Conservation (phyloP, 768 basidiomycete species). For the Russula sp. region DNA sequence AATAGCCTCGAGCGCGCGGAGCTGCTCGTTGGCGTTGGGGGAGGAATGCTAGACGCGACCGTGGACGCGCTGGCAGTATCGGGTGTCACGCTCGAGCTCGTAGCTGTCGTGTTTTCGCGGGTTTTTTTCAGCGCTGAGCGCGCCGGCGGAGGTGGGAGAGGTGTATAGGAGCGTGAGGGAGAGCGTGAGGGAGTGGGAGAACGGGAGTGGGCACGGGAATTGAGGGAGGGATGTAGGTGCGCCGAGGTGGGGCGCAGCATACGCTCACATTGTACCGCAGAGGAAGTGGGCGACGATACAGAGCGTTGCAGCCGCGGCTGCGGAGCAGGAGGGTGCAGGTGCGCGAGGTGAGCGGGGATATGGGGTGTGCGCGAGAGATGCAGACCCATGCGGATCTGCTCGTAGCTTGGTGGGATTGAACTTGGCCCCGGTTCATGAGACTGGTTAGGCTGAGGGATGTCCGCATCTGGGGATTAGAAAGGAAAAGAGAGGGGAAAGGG, state of each 20-base stretch:
- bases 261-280: constrained; percentile 21
- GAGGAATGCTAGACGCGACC: constrained; percentile 35
- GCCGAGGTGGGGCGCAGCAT: constrained; percentile 25
- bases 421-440: constrained; percentile 35
- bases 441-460: constrained; percentile 23
- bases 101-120: constrained; percentile 28
- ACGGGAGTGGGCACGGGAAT: neutral
- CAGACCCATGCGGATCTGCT: constrained; percentile 77
- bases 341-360: constrained; percentile 36
- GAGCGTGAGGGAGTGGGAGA: neutral
- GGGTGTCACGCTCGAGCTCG: constrained; percentile 26
- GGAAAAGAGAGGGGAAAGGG: neutral
- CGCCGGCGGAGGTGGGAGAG: constrained; percentile 46
- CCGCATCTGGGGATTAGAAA: neutral
- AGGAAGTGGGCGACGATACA: constrained; percentile 21
- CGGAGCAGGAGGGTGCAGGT: constrained; percentile 2
- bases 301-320: constrained; percentile 1
- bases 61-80: constrained; percentile 40
- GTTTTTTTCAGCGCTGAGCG: constrained; percentile 63
- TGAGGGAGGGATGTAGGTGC: constrained; percentile 4
- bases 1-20: constrained; percentile 27
- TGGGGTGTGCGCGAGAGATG: constrained; percentile 74
- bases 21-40: constrained; percentile 24
- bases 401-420: constrained; percentile 50
- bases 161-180: neutral